Base-by-base conservation (phyloP, 2,329 filamentous ascomycete genomes). In the Apiospora pterosperma region DNA sequence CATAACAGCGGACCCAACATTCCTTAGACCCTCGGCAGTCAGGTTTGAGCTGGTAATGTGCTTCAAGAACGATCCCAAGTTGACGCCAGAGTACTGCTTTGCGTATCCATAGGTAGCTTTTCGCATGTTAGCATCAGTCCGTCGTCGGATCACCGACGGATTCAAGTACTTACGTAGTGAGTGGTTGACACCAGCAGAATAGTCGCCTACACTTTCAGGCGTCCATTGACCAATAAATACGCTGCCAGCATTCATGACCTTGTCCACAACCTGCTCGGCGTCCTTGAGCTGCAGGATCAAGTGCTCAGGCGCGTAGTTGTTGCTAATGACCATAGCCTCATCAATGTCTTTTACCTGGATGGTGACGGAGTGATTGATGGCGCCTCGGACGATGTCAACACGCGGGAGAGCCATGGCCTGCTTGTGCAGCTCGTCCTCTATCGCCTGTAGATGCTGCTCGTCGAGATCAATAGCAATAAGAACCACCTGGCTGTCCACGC, bases 11-110 rank as follows among this genome's bases (percentile, higher is more conserved):
- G 84, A 82, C 38, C 95, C 93, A 2, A 99, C 91, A 72, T 96
- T 96, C 71, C 86, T 85, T 67, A 99, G 82, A 25, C 96, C 96
- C 72, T 97, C 86, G 21, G 89, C 87, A 1, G 93, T 97, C 67
- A 99, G 84, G 77, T 97, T 92, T 0, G 93, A 93, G 80, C 92
- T 96, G 41, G 96, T 99, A 74, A 99, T 97, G 83, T 98, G 93
- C 82, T 99, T 99, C 77, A 97, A 87, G 80, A 97, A 99, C 2
- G 95, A 98, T 36, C 88, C 93, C 6, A 99, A 86, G 78, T 97
- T 99, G 74, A 99, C 96, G 62, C 96, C 96, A 6, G 93, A 97
- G 82, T 99, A 99, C 78, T 99, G 96, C 81, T 97, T 97, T 60
- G 96, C 96, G 74, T 97, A 99, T 44, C 96, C 96, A 75, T 98